Percentiles rank a stretch among this genome's conserved stretches.
phyloP scores from a whole-genome alignment of 192 early-diverging fungal species.

The Backusella mclennaniae region DNA sequence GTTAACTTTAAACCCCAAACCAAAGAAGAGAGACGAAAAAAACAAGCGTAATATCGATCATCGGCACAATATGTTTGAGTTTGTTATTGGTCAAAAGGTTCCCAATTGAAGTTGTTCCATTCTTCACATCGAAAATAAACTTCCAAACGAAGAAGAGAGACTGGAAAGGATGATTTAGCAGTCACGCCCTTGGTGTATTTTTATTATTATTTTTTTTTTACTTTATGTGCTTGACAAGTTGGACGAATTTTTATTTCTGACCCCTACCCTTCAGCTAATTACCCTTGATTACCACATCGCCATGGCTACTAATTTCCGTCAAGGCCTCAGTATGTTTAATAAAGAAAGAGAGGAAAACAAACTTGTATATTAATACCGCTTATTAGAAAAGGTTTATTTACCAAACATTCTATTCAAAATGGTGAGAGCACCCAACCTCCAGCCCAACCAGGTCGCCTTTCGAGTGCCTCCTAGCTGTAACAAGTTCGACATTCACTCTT shows the following conservation, averaged over 20 bases:
- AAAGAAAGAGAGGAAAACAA: neutral
- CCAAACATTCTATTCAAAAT: conserved; percentile 86
- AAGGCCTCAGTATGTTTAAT: conserved; percentile 29
- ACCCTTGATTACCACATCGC: neutral
- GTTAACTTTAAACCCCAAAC: no score
- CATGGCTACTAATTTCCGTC: conserved; percentile 23
- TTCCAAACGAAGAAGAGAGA: neutral
- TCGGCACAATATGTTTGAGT: no score
- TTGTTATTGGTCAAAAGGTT: no score
- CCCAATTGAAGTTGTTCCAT: no score
- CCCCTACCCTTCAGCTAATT: conserved; percentile 6
- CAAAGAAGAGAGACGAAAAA: no score
- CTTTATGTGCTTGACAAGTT: neutral
- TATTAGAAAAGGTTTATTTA: conserved; percentile 70
- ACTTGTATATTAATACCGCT: neutral
- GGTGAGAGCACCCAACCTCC: conserved; percentile 70
- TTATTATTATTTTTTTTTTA: neutral
- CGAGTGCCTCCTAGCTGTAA: conserved; percentile 84
- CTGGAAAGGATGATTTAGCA: neutral
- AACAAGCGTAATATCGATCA: no score
- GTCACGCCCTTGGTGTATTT: neutral
- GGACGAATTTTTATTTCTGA: neutral
- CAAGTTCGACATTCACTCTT: conserved; percentile 92
- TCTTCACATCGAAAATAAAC: no score
- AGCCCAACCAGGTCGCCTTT: conserved; percentile 89